Base-by-base conservation (phyloP, 345 rosid genomes). In the Arabidopsis arenosa region DNA sequence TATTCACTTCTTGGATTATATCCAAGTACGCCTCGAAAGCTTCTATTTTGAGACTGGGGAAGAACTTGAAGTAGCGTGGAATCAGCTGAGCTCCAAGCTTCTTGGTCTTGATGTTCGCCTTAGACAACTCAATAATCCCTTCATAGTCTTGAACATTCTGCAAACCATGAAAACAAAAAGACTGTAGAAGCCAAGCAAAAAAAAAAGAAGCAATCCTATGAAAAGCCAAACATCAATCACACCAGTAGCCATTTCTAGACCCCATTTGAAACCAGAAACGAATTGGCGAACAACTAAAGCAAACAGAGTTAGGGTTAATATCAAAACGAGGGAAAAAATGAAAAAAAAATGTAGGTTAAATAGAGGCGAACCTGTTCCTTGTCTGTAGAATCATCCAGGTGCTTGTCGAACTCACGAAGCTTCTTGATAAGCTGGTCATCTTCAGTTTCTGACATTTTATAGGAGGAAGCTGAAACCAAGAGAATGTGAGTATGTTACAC, bases 21-120 rank as follows among this genome's bases (percentile, higher is more conserved):
- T 93, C 97, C 45, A 91, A 61, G 77, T 82, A 92, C 1, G 89
- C 83, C 55, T 93, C 75, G 2, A 91, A 80, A 2, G 97, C 96
- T 15, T 80, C 80, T 14, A 56, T 74, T 26, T 87, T 77, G 4
- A 91, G 89, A 79, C 76, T 68, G 14, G 96, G 90, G 79, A 93
- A 93, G 87, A 84, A 93, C 86, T 90, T 88, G 82, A 90, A 90
- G 84, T 89, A 91, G 69, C 98, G 85, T 1, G 97, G 98, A 73
- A 93, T 90, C 23, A 93, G 84, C 89, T 91, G 97, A 7, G 96
- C 96, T 1, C 96, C 96, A 81, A 93, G 84, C 52, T 91, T 95
- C 80, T 90, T 93, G 8, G 94, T 85, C 86, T 90, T 91, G 21
- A 80, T 58, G 47, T 87, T 93, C 49, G 87, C 81, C 61, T 87